phyloP scores from a whole-genome alignment of 495 filamentous ascomycete genomes.

The Talaromyces adpressus region DNA sequence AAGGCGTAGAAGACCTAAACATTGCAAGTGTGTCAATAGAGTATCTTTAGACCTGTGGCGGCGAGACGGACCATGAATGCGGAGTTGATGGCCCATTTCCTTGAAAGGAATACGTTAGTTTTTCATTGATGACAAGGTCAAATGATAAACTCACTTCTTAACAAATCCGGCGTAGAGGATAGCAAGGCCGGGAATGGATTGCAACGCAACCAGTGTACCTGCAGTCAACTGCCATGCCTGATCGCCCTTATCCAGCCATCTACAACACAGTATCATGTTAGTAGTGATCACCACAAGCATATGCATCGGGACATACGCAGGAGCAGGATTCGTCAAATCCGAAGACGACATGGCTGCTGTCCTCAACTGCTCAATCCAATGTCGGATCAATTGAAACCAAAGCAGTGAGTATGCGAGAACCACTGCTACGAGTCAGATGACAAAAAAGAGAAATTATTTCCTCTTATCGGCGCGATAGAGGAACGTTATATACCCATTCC shows the following conservation, averaged over 20 bases:
- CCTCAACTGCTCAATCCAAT: background rate
- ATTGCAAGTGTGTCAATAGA: background rate
- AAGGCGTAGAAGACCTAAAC: slow-evolving; percentile 45
- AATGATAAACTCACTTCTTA: slow-evolving; percentile 28
- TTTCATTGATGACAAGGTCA: background rate
- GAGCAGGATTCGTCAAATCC: slow-evolving; percentile 9
- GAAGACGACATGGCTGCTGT: background rate
- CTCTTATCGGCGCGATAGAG: background rate
- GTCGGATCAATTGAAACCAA: background rate
- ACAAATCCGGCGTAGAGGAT: slow-evolving; percentile 49
- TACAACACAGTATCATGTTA: background rate
- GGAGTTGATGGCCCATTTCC: slow-evolving; percentile 50
- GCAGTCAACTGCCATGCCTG: slow-evolving; percentile 54
- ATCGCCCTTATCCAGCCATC: slow-evolving; percentile 46
- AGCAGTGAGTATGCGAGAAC: background rate
- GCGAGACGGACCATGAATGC: slow-evolving; percentile 39
- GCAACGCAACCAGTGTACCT: slow-evolving; percentile 45
- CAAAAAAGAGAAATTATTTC: background rate
- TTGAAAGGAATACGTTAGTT: too few species aligned
- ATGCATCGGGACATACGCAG: background rate
- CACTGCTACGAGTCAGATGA: background rate
- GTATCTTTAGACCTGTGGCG: background rate
- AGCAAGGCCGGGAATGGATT: slow-evolving; percentile 48
- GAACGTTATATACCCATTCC: background rate
- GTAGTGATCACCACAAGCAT: background rate